Percentiles rank a stretch among this genome's conserved stretches.
Conservation (phyloP, 2,329 filamentous ascomycete genomes). For the Fusarium sp. region DNA sequence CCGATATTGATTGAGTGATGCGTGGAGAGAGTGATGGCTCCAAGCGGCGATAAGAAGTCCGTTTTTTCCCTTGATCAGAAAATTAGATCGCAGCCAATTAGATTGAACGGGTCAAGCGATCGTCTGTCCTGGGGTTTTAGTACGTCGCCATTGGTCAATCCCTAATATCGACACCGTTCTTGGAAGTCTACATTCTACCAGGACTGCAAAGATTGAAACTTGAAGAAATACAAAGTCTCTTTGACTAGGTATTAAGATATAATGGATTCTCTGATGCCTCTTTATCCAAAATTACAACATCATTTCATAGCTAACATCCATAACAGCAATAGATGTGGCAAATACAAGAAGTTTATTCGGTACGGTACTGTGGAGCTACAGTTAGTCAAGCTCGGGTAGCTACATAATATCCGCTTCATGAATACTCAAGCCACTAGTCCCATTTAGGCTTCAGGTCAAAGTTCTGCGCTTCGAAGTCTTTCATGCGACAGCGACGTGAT, state of each 20-base stretch:
- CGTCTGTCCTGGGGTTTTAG: neutral
- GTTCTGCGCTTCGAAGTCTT: constrained; percentile 38
- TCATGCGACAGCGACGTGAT: constrained; percentile 35
- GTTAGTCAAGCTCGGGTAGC: neutral
- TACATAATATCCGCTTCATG: constrained; percentile 18
- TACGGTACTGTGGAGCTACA: neutral
- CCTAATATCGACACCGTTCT: constrained; percentile 5
- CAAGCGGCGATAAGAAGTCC: constrained; percentile 27
- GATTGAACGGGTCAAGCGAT: constrained; percentile 8
- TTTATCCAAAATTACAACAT: neutral
- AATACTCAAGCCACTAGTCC: constrained; percentile 26
- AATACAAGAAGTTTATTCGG: neutral
- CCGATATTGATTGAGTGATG: constrained; percentile 18
- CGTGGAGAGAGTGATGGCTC: constrained; percentile 19
- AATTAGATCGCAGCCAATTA: constrained; percentile 38
- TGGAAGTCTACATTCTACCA: neutral
- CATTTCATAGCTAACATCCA: too few relatives aligned
- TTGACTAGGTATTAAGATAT: neutral
- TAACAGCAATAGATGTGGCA: neutral
- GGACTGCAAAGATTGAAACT: neutral
- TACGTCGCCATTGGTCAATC: constrained; percentile 39
- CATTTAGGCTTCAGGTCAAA: constrained; percentile 28
- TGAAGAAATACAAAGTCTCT: neutral
- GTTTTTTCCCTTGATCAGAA: constrained; percentile 39
- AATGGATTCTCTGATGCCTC: neutral